Conservation (phyloP, 176 grass and related monocot genomes). For the Rhynchospora pubera region DNA sequence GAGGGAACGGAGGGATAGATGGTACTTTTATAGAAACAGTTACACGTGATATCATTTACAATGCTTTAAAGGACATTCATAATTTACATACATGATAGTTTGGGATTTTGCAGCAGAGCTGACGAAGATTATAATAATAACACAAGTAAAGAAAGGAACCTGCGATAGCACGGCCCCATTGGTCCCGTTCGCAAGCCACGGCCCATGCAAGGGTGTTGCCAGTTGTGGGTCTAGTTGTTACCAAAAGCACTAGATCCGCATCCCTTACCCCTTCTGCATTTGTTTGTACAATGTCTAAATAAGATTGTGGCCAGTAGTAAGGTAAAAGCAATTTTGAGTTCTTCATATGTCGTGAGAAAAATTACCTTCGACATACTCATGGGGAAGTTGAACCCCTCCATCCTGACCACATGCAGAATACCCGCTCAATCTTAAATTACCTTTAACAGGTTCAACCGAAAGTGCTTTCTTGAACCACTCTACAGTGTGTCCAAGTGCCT, state of each 20-base stretch:
- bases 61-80: not conserved
- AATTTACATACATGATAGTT: not conserved
- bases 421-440: constrained; percentile 86
- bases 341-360: not conserved
- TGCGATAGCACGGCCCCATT: constrained; percentile 98
- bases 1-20: not conserved
- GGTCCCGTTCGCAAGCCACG: constrained; percentile 95
- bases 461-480: constrained; percentile 99
- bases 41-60: not conserved
- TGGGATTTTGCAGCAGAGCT: not conserved
- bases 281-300: constrained; percentile 10
- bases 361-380: constrained; percentile 88
- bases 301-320: not conserved
- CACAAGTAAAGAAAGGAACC: constrained; percentile 32
- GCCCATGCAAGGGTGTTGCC: constrained; percentile 99
- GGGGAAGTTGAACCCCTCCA: constrained; percentile 94
- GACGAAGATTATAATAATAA: not conserved
- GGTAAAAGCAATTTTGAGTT: not conserved
- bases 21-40: not conserved
- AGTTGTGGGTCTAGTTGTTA: constrained; percentile 96
- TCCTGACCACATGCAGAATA: constrained; percentile 99
- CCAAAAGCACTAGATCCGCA: constrained; percentile 95
- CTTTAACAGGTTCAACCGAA: constrained; percentile 97
- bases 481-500: constrained; percentile 90
- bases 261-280: constrained; percentile 78